Conservation (phyloP, 176 grass and related monocot genomes). For the Oryza brachyantha region DNA sequence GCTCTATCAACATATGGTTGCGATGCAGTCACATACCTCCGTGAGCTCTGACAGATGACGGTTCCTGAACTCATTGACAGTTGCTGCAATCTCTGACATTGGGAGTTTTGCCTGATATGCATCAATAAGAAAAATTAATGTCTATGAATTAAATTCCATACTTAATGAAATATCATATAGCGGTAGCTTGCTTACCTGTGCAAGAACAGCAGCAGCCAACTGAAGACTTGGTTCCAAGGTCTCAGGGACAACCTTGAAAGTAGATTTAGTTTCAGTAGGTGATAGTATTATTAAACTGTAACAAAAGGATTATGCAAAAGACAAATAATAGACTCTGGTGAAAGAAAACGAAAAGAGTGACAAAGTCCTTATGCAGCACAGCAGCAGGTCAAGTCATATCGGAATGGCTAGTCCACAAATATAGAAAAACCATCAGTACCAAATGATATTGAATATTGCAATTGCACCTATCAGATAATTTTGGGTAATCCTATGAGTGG, state of each 20-base stretch:
- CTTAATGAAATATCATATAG: neutral
- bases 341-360: neutral
- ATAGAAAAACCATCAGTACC: neutral
- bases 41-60: constrained; percentile 95
- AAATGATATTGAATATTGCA: neutral
- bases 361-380: neutral
- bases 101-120: constrained; percentile 77
- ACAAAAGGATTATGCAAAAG: neutral
- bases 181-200: constrained; percentile 61
- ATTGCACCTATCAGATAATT: neutral
- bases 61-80: constrained; percentile 84
- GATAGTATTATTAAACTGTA: neutral
- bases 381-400: neutral
- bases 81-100: constrained; percentile 89
- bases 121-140: constrained; percentile 8
- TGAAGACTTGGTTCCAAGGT: constrained; percentile 99
- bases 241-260: constrained; percentile 90
- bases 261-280: constrained; percentile 4
- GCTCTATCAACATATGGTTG: too few relatives aligned
- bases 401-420: neutral
- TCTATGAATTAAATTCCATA: constrained; percentile 6
- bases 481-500: neutral
- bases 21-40: constrained; percentile 53
- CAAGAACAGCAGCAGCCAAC: constrained; percentile 94
- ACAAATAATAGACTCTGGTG: neutral